Conservation (phyloP, 805 yeast genomes). For the Jamesozyma piceae region DNA sequence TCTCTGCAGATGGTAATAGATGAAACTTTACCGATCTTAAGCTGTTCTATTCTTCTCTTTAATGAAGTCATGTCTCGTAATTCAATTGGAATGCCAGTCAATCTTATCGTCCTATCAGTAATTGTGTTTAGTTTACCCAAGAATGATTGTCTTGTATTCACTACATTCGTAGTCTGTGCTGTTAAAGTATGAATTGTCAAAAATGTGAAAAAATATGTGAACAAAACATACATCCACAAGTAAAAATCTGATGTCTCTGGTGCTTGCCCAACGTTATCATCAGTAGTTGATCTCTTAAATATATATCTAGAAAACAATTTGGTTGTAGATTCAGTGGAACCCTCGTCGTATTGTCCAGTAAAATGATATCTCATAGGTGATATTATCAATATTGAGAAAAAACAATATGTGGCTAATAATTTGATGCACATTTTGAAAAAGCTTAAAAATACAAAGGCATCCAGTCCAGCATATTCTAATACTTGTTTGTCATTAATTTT, state of each 20-base stretch:
- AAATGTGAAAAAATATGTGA: constrained; percentile 78
- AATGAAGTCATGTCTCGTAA: constrained; percentile 63
- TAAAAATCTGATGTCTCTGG: constrained; percentile 45
- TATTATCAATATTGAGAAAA: constrained; percentile 64
- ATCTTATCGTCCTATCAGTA: constrained; percentile 81
- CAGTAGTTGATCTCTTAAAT: constrained; percentile 11
- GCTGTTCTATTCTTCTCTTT: constrained; percentile 62
- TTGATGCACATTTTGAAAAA: constrained; percentile 84
- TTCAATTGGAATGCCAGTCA: constrained; percentile 82
- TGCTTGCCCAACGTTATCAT: constrained; percentile 20
- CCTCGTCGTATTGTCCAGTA: constrained; percentile 71
- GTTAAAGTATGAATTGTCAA: constrained; percentile 51
- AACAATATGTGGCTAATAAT: constrained; percentile 50
- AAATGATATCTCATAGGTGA: constrained; percentile 78
- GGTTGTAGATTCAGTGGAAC: constrained; percentile 30
- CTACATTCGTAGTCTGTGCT: constrained; percentile 63
- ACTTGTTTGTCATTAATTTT: constrained; percentile 64
- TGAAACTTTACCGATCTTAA: constrained; percentile 73
- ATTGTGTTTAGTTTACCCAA: constrained; percentile 80
- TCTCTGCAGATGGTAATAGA: constrained; percentile 74
- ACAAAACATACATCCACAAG: constrained; percentile 74
- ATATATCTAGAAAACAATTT: neutral
- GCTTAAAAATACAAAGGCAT: constrained; percentile 84
- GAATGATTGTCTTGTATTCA: constrained; percentile 67
- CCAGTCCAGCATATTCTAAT: constrained; percentile 84